Evolutionary conservation across 306 rosid species (phyloP).

Genomic region (Rosa lucieae): DNA sequence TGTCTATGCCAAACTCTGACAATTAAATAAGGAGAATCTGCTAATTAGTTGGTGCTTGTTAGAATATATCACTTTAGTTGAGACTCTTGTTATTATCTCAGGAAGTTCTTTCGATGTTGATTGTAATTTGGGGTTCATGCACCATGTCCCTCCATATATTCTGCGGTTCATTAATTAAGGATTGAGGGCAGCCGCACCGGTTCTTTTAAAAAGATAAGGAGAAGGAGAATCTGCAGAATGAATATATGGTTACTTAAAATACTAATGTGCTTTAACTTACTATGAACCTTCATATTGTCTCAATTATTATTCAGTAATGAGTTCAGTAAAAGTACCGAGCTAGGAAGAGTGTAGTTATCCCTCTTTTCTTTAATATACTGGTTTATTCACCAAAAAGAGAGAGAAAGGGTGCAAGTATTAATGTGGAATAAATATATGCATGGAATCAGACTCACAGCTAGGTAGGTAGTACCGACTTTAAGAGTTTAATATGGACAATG

Average conservation of each 20-base stretch:
- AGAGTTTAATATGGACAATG: not conserved
- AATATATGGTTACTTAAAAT: not conserved
- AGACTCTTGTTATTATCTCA: no score
- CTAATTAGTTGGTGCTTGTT: no score
- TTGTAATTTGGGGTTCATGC: no score
- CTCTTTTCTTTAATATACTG: not conserved
- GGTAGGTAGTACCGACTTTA: not conserved
- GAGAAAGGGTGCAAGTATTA: not conserved
- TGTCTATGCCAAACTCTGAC: no score
- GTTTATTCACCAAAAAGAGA: not conserved
- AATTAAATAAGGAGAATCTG: no score
- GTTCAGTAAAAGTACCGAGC: no score
- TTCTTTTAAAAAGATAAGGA: not conserved
- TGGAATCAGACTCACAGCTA: not conserved
- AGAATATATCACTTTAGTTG: no score
- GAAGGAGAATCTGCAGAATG: not conserved
- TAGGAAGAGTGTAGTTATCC: no score
- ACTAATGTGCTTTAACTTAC: not conserved
- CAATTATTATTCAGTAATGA: not conserved
- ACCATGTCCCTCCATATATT: no score
- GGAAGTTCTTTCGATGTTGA: no score
- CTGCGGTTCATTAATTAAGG: no score
- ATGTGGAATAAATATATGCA: not conserved
- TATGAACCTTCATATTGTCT: not conserved
- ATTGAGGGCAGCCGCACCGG: no score